Conservation (phyloP, 108 stramenopile species). For the Pseudonitzschia pungens region DNA sequence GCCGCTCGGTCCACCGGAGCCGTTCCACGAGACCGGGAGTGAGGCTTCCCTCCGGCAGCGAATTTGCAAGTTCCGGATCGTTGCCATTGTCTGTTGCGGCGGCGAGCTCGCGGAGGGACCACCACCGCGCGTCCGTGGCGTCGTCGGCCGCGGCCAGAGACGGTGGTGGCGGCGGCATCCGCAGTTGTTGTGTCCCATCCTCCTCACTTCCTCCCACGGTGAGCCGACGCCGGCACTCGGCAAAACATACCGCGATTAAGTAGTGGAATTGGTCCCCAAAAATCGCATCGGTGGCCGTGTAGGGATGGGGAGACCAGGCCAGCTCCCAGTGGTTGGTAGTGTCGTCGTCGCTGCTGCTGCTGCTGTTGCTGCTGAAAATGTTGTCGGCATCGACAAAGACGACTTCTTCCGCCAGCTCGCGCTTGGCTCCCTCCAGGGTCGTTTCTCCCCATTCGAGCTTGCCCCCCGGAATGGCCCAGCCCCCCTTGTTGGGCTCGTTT, state of each 20-base stretch:
- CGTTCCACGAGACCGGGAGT: too few species aligned
- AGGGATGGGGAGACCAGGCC: neutral
- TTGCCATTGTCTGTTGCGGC: neutral
- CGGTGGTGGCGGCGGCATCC: neutral
- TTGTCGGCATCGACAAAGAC: slow-evolving; percentile 7
- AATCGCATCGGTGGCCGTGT: slow-evolving; percentile 4
- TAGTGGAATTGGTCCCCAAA: slow-evolving; percentile 48
- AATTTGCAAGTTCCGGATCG: neutral
- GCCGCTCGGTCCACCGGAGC: too few species aligned
- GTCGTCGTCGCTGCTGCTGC: too few species aligned
- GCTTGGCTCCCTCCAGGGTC: slow-evolving; percentile 48
- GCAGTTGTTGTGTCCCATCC: neutral
- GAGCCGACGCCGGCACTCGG: slow-evolving; percentile 4
- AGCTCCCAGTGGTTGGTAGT: neutral
- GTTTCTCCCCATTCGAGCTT: slow-evolving; percentile 65
- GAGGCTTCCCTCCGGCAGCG: neutral
- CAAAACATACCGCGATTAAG: slow-evolving; percentile 46
- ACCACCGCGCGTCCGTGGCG: slow-evolving; percentile 37
- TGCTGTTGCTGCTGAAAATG: neutral
- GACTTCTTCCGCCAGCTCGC: slow-evolving; percentile 70
- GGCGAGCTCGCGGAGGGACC: slow-evolving; percentile 17
- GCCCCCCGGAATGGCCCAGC: slow-evolving; percentile 71
- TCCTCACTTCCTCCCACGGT: too few species aligned
- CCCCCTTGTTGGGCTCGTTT: slow-evolving; percentile 63
- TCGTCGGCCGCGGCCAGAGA: slow-evolving; percentile 30